Percentiles rank a stretch among this genome's conserved stretches.
phyloP scores from a whole-genome alignment of 1,284 basidiomycete species.

The Boletus semigastroideus region DNA sequence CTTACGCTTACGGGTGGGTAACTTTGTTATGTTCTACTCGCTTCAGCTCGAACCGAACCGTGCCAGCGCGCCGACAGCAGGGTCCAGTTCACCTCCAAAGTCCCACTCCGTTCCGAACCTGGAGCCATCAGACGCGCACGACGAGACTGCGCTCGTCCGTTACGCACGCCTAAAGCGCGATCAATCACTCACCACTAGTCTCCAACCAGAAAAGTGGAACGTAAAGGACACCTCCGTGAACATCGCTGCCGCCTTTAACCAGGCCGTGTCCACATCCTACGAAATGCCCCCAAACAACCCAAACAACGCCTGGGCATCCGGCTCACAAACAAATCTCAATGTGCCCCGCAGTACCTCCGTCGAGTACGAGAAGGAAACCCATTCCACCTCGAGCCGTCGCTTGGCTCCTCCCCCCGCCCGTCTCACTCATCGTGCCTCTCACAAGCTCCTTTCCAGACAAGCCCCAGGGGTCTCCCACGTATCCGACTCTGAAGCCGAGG shows the following conservation, averaged over 20 bases:
- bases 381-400: conserved; percentile 50
- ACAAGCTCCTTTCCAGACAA: conserved; percentile 52
- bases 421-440: conserved; percentile 33
- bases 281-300: conserved; percentile 47
- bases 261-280: conserved; percentile 53
- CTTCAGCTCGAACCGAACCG: not conserved
- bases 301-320: conserved; percentile 66
- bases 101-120: conserved; percentile 35
- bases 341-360: conserved; percentile 72
- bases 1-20: conserved; percentile 69
- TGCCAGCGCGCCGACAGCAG: conserved; percentile 54
- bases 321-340: conserved; percentile 44
- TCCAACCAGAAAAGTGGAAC: conserved; percentile 64
- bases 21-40: no score
- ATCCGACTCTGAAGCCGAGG: conserved; percentile 67
- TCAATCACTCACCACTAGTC: conserved; percentile 40
- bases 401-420: conserved; percentile 56
- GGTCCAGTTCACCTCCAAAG: conserved; percentile 61
- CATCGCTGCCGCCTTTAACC: conserved; percentile 76
- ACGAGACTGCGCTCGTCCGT: conserved; percentile 48
- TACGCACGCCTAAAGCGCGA: conserved; percentile 56
- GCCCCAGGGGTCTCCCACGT: conserved; percentile 47
- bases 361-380: conserved; percentile 70
- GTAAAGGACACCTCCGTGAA: conserved; percentile 83
- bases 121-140: conserved; percentile 35